Conservation (phyloP, 371 early-diverging fungal genomes). For the Zancudomyces culisetae region DNA sequence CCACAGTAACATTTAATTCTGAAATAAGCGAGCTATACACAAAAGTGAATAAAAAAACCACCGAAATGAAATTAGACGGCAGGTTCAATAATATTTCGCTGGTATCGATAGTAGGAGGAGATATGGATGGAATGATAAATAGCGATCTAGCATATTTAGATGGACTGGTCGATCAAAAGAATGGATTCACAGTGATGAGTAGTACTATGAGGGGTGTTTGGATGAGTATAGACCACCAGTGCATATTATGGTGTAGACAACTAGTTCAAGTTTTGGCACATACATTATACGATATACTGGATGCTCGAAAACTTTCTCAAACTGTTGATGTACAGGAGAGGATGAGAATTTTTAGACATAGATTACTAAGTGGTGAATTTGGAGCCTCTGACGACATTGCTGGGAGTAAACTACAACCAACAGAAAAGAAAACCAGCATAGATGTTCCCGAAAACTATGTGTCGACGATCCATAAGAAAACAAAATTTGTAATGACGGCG, state of each 20-base stretch:
- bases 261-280: constrained; percentile 41
- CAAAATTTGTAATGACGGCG: neutral
- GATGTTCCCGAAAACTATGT: neutral
- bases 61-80: constrained; percentile 5
- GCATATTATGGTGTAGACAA: constrained; percentile 85
- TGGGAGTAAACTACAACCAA: neutral
- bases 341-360: constrained; percentile 24
- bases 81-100: constrained; percentile 35
- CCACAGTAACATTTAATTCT: constrained; percentile 65
- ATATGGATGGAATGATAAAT: constrained; percentile 61
- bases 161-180: constrained; percentile 37
- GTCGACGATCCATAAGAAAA: neutral
- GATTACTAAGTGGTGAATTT: neutral
- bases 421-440: neutral
- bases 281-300: constrained; percentile 40
- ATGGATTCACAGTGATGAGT: constrained; percentile 60
- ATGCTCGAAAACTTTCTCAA: constrained; percentile 41
- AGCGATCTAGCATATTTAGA: constrained; percentile 61
- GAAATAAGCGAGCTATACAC: constrained; percentile 54
- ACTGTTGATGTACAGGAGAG: constrained; percentile 39
- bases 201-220: constrained; percentile 72
- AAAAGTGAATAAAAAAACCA: constrained; percentile 53
- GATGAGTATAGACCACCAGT: constrained; percentile 74
- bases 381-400: neutral
- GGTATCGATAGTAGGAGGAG: constrained; percentile 83